Evolutionary conservation across 2,329 filamentous ascomycete genomes (phyloP), one percentile per base, ranked within the genome.

Genomic region (Coniochaeta sp.): DNA sequence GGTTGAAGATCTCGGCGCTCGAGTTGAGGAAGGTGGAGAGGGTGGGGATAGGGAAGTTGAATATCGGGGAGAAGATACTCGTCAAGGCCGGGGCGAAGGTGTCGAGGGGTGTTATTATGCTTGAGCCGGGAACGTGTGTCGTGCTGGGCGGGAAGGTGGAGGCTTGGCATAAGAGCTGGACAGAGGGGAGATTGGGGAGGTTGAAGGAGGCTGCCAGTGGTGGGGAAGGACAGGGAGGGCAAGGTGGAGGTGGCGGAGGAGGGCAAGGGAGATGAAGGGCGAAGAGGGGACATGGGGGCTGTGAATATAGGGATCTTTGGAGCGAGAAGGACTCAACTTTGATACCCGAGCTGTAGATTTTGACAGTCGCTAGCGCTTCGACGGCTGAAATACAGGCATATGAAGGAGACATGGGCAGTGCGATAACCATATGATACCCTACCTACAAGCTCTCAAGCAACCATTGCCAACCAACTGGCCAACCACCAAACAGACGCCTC

Each of bases 61-160:
- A 75, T 47, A 91, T 97, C 55, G 94, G 94, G 2, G 79, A 85
- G 58, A 99, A 99, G 71, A 62, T 96, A 22, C 60, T 96, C 35
- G 67, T 99, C 48, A 82, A 75, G 57, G 75, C 82, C 56, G 77
- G 81, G 5, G 76, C 77, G 3, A 74, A 82, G 6, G 81, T 95
- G 3, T 82, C 87, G 5, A 77, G 92, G 52, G 94, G 91, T 0
- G 79, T 87, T 48, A 62, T 95, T n/a, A 70, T 97, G 67, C 72
- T 99, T 18, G 85, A 90, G 56, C 84, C 89, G 1, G 72, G 71
- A 2, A 82, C 68, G 52, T 85, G 83, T 51, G 76, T 80, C n/a
- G 63, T 95, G 2, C 68, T 96, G n/a, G 94, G 94, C 2, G 94
- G 94, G 0, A 95, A 89, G 70, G 79, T 97, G 42, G 91, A 96